Percentiles rank a stretch among this genome's conserved stretches.
Evolutionary conservation across 1,284 basidiomycete species (phyloP).

Genomic region (Malassezia obtusa): DNA sequence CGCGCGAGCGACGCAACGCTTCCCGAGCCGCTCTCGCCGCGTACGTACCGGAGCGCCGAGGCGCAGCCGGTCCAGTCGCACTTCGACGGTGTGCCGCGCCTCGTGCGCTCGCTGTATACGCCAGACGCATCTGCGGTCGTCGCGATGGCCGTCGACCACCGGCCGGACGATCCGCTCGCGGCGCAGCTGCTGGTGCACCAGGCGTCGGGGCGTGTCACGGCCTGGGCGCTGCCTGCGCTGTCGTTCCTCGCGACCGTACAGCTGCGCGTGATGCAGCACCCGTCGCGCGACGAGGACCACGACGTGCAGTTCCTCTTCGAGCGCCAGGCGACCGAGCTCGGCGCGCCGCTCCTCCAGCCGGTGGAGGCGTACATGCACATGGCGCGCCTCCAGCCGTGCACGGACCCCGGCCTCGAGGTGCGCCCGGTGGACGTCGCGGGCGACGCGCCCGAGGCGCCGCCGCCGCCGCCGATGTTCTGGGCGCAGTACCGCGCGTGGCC

Average conservation of each 20-base stretch:
- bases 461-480: background rate
- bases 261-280: background rate
- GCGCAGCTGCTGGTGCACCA: conserved; percentile 7
- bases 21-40: no score
- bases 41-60: background rate
- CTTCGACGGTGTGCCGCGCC: background rate
- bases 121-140: conserved; percentile 7
- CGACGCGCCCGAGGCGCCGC: background rate
- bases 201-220: conserved; percentile 12
- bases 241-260: background rate
- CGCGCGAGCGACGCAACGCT: no score
- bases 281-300: background rate
- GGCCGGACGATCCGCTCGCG: background rate
- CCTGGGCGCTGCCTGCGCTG: conserved; percentile 1
- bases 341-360: background rate
- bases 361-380: background rate
- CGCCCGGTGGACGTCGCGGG: background rate
- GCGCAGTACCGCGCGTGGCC: background rate
- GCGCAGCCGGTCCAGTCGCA: no score
- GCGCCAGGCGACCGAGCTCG: conserved; percentile 3
- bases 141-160: background rate
- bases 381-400: background rate
- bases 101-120: conserved; percentile 2
- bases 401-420: background rate
- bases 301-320: conserved; percentile 1